Evolutionary conservation across 129 eudicot species (phyloP).

Genomic region (Helichrysum umbraculigerum): DNA sequence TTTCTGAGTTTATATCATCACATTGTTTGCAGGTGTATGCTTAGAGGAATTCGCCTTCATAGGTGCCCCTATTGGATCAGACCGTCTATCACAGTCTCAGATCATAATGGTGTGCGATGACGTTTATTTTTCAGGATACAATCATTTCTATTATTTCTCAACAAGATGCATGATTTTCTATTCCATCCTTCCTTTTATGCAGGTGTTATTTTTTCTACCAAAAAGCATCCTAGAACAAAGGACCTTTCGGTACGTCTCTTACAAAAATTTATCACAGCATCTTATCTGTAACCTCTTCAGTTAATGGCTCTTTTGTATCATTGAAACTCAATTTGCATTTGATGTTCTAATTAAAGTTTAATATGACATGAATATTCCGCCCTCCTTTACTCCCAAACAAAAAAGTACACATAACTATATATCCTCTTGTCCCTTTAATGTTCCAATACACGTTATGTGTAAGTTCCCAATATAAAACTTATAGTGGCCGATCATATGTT

Average conservation of each 20-base stretch:
- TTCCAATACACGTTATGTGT: neutral
- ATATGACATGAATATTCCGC: neutral
- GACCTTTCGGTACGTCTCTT: conserved; percentile 46
- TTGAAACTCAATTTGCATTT: neutral
- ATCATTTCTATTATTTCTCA: too few relatives aligned
- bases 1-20: neutral
- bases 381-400: neutral
- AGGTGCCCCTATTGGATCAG: conserved; percentile 96
- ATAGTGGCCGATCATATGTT: neutral
- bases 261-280: neutral
- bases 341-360: neutral
- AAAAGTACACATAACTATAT: neutral
- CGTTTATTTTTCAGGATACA: neutral
- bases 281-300: neutral
- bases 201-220: conserved; percentile 55
- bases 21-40: conserved; percentile 74
- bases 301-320: neutral
- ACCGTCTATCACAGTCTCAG: conserved; percentile 80
- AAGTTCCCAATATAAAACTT: neutral
- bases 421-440: neutral
- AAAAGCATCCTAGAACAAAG: conserved; percentile 63
- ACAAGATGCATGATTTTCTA: too few relatives aligned
- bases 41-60: conserved; percentile 93
- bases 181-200: conserved; percentile 12
- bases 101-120: conserved; percentile 71